Evolutionary conservation across 106 monocot genomes (phyloP), one percentile per base, ranked within the genome.

Genomic region (Cymbidium sinense): DNA sequence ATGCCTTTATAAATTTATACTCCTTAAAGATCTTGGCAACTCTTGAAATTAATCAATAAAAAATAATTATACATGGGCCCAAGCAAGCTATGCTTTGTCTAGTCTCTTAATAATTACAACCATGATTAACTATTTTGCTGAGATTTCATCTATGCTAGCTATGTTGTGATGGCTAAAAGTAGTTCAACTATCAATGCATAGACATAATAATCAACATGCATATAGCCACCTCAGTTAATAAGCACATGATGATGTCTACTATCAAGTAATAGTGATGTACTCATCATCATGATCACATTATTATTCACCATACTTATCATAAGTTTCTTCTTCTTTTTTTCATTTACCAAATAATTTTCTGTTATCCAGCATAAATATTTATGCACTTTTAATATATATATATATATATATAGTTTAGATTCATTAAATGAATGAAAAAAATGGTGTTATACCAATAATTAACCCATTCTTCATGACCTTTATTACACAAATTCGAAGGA

Each of bases 91-190:
- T 47, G 47, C 47, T n/a, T 23, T 21, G 23, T 23, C 58, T 4
- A 58, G 58, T 58, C 8, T 58, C 23, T 58, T n/a, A n/a, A n/a
- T n/a, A n/a, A n/a, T n/a, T 58, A 58, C 58, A 58, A n/a, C 23
- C 58, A 23, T n/a, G 23, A 0, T 23, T 58, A 58, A 58, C 5
- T 58, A 58, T n/a, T 47, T 58, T 58, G 58, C 11, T 7, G 58
- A 58, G 58, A 58, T 58, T 58, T 58, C 58, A 58, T 23, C 23
- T n/a, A 58, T 58, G 58, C 58, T 58, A 23, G 58, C 58, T 58
- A n/a, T 58, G 58, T n/a, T 23, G 58, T 58, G 58, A 58, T 58
- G 58, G 23, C 4, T 23, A 58, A n/a, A 58, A 58, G 58, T 58
- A 8, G 58, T 58, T 21, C 23, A 58, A 58, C n/a, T n/a, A 58